phyloP scores from a whole-genome alignment of 1,284 basidiomycete species.

The Mrakiaceae sp. region DNA sequence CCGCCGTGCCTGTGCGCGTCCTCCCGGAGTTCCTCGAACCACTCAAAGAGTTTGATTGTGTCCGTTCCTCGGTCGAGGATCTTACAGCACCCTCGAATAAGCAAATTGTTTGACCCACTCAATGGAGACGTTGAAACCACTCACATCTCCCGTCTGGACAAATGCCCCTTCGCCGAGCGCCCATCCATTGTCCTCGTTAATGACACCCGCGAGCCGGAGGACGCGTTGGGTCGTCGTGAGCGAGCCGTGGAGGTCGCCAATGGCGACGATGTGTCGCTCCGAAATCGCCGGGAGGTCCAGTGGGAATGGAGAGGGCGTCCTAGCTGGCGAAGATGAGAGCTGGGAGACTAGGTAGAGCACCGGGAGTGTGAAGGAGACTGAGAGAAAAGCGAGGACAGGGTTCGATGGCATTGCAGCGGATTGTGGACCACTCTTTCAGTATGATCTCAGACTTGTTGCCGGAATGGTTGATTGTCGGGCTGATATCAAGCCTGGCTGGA shows the following conservation, averaged over 20 bases:
- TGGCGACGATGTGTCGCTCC: constrained; percentile 6
- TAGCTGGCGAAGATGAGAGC: not conserved
- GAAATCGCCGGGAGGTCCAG: not conserved
- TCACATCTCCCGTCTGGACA: constrained; percentile 29
- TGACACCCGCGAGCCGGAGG: constrained; percentile 13
- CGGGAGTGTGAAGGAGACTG: not conserved
- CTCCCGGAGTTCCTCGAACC: constrained; percentile 25
- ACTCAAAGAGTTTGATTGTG: constrained; percentile 25
- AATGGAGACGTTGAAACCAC: constrained; percentile 11
- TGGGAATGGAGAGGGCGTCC: not conserved
- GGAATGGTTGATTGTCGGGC: no score
- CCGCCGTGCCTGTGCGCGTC: constrained; percentile 25
- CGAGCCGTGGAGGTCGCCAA: constrained; percentile 14
- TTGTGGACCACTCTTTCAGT: no score
- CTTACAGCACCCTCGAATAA: not conserved
- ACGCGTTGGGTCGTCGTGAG: constrained; percentile 4
- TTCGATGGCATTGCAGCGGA: no score
- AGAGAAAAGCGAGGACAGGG: not conserved
- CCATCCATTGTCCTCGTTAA: constrained; percentile 7
- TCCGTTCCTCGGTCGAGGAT: constrained; percentile 21
- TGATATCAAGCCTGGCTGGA: no score
- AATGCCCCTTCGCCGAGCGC: not conserved
- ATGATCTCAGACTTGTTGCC: no score
- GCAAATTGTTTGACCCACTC: constrained; percentile 15
- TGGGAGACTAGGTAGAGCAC: constrained; percentile 2